Conservation (phyloP, 306 rosid species). For the Dryas alaskensis region DNA sequence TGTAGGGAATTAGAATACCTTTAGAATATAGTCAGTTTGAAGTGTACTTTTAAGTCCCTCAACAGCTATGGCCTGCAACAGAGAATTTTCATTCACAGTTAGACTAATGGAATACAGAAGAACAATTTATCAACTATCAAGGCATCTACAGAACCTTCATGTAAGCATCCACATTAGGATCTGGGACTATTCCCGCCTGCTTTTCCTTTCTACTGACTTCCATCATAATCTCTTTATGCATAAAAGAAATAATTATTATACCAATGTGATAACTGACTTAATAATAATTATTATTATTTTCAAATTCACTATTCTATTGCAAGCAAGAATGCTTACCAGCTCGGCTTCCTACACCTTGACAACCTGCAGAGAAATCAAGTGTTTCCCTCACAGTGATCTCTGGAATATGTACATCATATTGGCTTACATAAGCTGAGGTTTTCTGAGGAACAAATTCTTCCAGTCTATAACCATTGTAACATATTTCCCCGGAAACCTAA, state of each 20-base stretch:
- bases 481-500: slow-evolving; percentile 53
- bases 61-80: slow-evolving; percentile 39
- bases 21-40: slow-evolving; percentile 47
- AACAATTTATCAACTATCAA: not conserved
- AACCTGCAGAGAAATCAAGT: slow-evolving; percentile 62
- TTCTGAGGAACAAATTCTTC: slow-evolving; percentile 66
- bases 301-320: not conserved
- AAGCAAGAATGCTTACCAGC: slow-evolving; percentile 35
- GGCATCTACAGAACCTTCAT: slow-evolving; percentile 59
- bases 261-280: not conserved
- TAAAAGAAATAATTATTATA: not conserved
- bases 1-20: slow-evolving; percentile 22
- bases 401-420: slow-evolving; percentile 66
- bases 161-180: slow-evolving; percentile 69
- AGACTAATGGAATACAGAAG: not conserved
- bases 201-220: slow-evolving; percentile 66
- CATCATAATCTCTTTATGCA: slow-evolving; percentile 50
- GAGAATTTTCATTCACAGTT: not conserved
- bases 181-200: slow-evolving; percentile 61
- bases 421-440: slow-evolving; percentile 72
- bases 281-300: not conserved
- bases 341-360: slow-evolving; percentile 69
- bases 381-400: slow-evolving; percentile 83
- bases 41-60: slow-evolving; percentile 34
- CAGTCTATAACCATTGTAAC: slow-evolving; percentile 53